These are phyloP conservation scores for Phycomyces blakesleeanus DNA, from an alignment of 192 early-diverging fungal species.

Conservation along the genomic window DNA sequence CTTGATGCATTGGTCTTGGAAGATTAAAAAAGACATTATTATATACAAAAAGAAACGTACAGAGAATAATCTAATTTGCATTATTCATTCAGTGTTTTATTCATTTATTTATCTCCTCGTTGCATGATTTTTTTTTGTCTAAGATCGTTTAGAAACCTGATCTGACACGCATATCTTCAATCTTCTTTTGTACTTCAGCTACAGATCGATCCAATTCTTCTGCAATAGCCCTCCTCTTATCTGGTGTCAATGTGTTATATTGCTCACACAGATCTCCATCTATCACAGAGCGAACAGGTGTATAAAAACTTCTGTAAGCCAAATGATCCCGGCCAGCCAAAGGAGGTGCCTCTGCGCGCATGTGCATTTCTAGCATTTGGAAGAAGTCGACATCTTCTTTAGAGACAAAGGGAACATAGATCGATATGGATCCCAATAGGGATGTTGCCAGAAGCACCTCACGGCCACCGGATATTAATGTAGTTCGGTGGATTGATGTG, in stretches of 20 bases:
- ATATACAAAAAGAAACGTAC: background rate
- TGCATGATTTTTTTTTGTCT: background rate
- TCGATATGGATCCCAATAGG: slow-evolving; percentile 79
- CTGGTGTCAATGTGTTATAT: slow-evolving; percentile 68
- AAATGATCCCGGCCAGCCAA: slow-evolving; percentile 85
- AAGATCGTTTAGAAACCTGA: slow-evolving; percentile 36
- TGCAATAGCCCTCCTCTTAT: slow-evolving; percentile 73
- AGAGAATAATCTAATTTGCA: background rate
- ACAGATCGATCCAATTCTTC: slow-evolving; percentile 84
- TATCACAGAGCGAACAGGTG: slow-evolving; percentile 67
- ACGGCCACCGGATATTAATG: slow-evolving; percentile 82
- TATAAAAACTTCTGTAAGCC: slow-evolving; percentile 73
- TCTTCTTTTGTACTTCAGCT: slow-evolving; percentile 84
- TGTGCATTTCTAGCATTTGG: slow-evolving; percentile 84
- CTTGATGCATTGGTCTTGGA: slow-evolving; percentile 14
- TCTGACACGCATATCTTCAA: slow-evolving; percentile 82
- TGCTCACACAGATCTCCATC: slow-evolving; percentile 96
- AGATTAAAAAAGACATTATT: background rate
- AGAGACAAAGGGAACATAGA: slow-evolving; percentile 81
- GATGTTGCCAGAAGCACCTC: slow-evolving; percentile 86
- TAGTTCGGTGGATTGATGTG: slow-evolving; percentile 73
- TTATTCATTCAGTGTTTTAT: background rate
- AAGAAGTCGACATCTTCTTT: slow-evolving; percentile 93
- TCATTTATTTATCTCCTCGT: background rate
- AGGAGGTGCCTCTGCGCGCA: slow-evolving; percentile 74